Evolutionary conservation across 305 asterid genomes (phyloP), one percentile per base, ranked within the genome.

Genomic region (Plantago coronopus): DNA sequence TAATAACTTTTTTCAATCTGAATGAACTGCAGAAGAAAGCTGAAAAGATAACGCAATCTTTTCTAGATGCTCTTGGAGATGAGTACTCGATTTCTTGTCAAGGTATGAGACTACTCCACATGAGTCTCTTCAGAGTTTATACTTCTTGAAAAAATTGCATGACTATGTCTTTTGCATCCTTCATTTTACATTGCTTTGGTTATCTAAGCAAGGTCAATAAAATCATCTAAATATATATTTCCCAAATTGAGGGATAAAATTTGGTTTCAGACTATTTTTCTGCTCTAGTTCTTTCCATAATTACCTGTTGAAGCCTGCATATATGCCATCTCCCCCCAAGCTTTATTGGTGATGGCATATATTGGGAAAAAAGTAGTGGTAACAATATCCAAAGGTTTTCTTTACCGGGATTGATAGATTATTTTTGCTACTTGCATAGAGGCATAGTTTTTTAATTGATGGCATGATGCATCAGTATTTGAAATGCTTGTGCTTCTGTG

Each of bases 61-160:
- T 89, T 66, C 84, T 87, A 17, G 91, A 93, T 77, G 94, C 97
- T 79, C 97, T 89, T 76, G 99, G 94, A 23, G 90, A 83, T 19
- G 96, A 83, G 72, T 87, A 87, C 62, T 83, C 99, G 17, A 66
- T 72, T 74, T 79, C 88, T 59, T 93, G 99, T 73, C 69, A 89
- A 83, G 99, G 97, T 91, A 68, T 29, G 40, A 12, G 61, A 56
- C 54, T 50, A 3, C 37, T 34, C 49, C 17, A 23, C 20, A 48
- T 54, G 17, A 47, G 15, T 13, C 17, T 9, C 59, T 48, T 23
- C 10, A 17, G 34, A 50, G 11, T 7, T 34, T 34, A 34, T 34
- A 34, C 9, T 3, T 31, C 38, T 31, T 31, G 38, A 7, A 31
- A 31, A 1, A 31, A 9, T 3, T 31, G 4, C 9, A 31, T 31